Base-by-base conservation (phyloP, 345 rosid genomes). In the Stellera chamaejasme region DNA sequence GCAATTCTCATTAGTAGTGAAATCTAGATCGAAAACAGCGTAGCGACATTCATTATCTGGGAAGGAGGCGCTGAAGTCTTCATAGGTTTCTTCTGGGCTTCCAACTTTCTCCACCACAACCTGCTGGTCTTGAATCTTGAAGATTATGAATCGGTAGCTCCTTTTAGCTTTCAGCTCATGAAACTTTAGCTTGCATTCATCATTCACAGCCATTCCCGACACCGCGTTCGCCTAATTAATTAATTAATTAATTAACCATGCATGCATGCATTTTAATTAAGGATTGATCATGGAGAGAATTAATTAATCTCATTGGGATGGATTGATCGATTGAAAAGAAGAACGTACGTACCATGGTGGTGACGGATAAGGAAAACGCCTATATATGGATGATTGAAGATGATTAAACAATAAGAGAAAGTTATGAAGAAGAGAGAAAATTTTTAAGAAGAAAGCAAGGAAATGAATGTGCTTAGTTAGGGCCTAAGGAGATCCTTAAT, bases 141-240 rank as follows among this genome's bases (percentile, higher is more conserved):
- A 92, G 10, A 76, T 55, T 27, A 92, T 88, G 79, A 81, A 92
- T 53, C 98, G 80, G 62, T 73, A 79, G 74, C 69, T 88, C 72
- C 98, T 84, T 70, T 78, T 88, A 11, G 96, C 66, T 64, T 92
- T 92, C 46, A 92, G 84, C 67, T 92, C 98, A 73, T 75, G 48
- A 62, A 92, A 92, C 72, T 66, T 92, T 43, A 84, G 79, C 91
- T 92, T 88, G 67, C 98, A 92, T 5, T 81, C 93, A 43, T 92
- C 98, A 1, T 76, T 71, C 58, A 92, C 96, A 59, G 88, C 93
- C 98, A 88, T 88, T 70, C 98, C 98, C 15, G 98, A 92, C 13
- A 83, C 90, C 61, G 98, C 74, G 50, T 92, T 92, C 55, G 98
- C 85, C 98, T 92, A 60, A 10, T 19, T 19, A 19, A 19, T 19